phyloP scores from a whole-genome alignment of 2,329 filamentous ascomycete genomes.

The Coniochaeta sp. region DNA sequence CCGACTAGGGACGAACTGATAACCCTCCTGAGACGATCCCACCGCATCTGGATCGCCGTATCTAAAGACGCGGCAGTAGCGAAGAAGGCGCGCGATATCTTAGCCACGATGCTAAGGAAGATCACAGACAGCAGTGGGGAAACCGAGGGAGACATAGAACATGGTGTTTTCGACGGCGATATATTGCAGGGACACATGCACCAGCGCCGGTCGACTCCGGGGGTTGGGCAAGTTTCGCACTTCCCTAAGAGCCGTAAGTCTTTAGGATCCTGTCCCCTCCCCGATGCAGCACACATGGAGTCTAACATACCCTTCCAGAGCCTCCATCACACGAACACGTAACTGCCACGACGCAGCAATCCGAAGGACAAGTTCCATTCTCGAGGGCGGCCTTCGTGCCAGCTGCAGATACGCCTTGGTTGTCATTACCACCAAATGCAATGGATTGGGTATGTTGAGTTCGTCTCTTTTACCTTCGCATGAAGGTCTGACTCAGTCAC shows the following conservation, averaged over 20 bases:
- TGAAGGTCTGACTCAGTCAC: not conserved
- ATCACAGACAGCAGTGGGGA: not conserved
- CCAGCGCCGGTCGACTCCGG: not conserved
- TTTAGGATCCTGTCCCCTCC: not conserved
- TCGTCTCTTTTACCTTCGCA: not conserved
- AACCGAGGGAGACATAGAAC: slow-evolving; percentile 3
- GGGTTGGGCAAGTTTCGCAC: not conserved
- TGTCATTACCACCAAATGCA: slow-evolving; percentile 5
- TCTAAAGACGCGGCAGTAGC: slow-evolving; percentile 28
- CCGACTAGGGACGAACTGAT: slow-evolving; percentile 31
- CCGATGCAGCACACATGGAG: no score
- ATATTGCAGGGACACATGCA: not conserved
- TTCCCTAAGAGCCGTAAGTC: not conserved
- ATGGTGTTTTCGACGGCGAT: not conserved
- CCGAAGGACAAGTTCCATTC: not conserved
- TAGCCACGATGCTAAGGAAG: slow-evolving; percentile 34
- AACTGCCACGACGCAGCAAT: not conserved
- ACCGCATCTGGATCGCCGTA: slow-evolving; percentile 35
- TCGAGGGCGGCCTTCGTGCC: slow-evolving; percentile 5
- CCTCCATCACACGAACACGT: not conserved
- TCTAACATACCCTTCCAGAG: not conserved
- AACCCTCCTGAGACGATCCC: slow-evolving; percentile 31
- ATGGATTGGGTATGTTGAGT: slow-evolving; percentile 13
- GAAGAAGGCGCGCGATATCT: slow-evolving; percentile 36
- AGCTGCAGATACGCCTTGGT: slow-evolving; percentile 5